Conservation (phyloP, 108 stramenopile species). For the Cyclotella atomus region DNA sequence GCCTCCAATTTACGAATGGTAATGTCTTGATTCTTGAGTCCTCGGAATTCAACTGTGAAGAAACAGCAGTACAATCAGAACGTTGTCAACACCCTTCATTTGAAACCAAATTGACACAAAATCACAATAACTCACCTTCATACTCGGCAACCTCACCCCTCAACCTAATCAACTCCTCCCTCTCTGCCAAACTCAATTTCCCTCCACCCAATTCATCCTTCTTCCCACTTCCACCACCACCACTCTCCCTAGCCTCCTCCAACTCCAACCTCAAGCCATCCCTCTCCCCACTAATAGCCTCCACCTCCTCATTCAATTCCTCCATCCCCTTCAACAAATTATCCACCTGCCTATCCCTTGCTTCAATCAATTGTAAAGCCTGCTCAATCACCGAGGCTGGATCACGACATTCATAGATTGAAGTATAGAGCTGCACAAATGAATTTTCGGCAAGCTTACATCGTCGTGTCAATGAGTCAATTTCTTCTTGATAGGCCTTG, state of each 20-base stretch:
- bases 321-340: slow-evolving; percentile 63
- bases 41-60: slow-evolving; percentile 78
- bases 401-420: slow-evolving; percentile 56
- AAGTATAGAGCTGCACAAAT: slow-evolving; percentile 52
- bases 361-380: slow-evolving; percentile 52
- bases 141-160: slow-evolving; percentile 89
- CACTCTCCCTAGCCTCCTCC: slow-evolving; percentile 35
- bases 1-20: slow-evolving; percentile 88
- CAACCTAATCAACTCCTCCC: slow-evolving; percentile 81
- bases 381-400: slow-evolving; percentile 48
- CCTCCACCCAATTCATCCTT: slow-evolving; percentile 13
- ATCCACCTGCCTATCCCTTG: slow-evolving; percentile 57
- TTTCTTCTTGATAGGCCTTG: slow-evolving; percentile 87
- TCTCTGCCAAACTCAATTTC: not conserved
- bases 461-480: slow-evolving; percentile 79
- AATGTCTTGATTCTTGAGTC: slow-evolving; percentile 92
- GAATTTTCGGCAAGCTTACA: slow-evolving; percentile 75
- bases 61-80: not conserved
- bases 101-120: not conserved
- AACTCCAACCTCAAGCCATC: slow-evolving; percentile 39
- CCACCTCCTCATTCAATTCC: slow-evolving; percentile 57
- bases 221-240: slow-evolving; percentile 13
- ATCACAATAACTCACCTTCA: slow-evolving; percentile 20
- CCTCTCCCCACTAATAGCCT: slow-evolving; percentile 24
- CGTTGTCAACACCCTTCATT: not conserved